Evolutionary conservation across 2,329 filamentous ascomycete genomes (phyloP).

Genomic region (Ceratocystis destructans): DNA sequence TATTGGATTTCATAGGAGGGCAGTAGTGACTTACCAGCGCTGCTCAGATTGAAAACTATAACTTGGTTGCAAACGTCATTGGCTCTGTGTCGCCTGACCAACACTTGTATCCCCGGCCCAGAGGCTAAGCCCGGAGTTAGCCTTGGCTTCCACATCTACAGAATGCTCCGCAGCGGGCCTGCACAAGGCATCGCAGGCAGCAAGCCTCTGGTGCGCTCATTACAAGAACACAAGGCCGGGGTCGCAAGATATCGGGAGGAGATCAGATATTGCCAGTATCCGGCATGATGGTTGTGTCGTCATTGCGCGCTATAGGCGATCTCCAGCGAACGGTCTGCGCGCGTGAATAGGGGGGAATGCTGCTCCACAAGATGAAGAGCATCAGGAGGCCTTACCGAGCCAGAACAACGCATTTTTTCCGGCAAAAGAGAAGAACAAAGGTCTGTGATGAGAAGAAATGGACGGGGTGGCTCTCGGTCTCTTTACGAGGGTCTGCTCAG

Average conservation of each 20-base stretch:
- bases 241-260: neutral
- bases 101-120: neutral
- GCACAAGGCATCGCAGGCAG: neutral
- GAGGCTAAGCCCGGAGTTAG: slow-evolving; percentile 1
- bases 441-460: slow-evolving; percentile 17
- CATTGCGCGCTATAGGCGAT: slow-evolving; percentile 4
- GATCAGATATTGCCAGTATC: slow-evolving; percentile 1
- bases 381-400: slow-evolving; percentile 6
- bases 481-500: slow-evolving; percentile 29
- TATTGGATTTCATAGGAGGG: neutral
- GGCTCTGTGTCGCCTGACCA: neutral
- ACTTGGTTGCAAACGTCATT: slow-evolving; percentile 25
- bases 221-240: neutral
- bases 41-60: slow-evolving; percentile 45
- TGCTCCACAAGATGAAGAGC: neutral
- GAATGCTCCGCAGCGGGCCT: neutral
- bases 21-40: slow-evolving; percentile 23
- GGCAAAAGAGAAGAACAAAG: neutral
- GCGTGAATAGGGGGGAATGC: neutral
- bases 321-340: neutral
- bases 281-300: slow-evolving; percentile 1
- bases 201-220: neutral
- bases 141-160: slow-evolving; percentile 6
- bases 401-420: neutral
- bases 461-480: slow-evolving; percentile 9